Percentiles rank a stretch among this genome's conserved stretches.
These are phyloP conservation scores for Paradendryphiella salina DNA, from an alignment of 2,329 filamentous ascomycete genomes.

Conservation along the genomic window DNA sequence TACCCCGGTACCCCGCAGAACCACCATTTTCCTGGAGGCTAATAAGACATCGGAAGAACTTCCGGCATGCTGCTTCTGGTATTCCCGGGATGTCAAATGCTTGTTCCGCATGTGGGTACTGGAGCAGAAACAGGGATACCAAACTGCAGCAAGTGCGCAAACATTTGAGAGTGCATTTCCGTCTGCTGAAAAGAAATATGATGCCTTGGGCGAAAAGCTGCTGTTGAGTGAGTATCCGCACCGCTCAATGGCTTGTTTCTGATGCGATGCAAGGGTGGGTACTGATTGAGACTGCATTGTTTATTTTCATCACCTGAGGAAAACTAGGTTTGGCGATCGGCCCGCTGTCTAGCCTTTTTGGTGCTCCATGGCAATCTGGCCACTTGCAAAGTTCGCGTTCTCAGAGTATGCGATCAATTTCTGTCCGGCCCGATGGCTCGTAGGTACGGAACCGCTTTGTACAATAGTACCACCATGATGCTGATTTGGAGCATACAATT, in stretches of 20 bases:
- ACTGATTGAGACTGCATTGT: neutral
- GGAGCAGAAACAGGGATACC: neutral
- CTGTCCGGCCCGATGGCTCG: slow-evolving; percentile 4
- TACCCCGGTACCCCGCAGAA: slow-evolving; percentile 24
- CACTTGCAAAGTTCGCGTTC: neutral
- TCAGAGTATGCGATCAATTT: neutral
- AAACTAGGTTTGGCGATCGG: neutral
- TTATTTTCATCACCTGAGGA: neutral
- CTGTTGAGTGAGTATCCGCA: too few species aligned
- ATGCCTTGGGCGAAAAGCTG: too few species aligned
- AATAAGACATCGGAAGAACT: neutral
- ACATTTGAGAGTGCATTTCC: neutral
- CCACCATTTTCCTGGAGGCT: slow-evolving; percentile 1
- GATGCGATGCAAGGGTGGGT: neutral
- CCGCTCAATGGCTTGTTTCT: neutral
- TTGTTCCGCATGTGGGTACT: neutral
- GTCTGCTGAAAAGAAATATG: neutral
- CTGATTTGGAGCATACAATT: neutral
- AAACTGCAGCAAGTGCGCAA: neutral
- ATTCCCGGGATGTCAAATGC: neutral
- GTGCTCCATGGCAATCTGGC: neutral
- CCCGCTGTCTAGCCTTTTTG: slow-evolving; percentile 1
- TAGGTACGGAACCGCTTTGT: slow-evolving; percentile 2
- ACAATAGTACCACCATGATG: neutral
- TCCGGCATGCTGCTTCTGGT: slow-evolving; percentile 9